These are phyloP conservation scores for Nakaseomyces kungkrabaensis DNA, from an alignment of 1,139 yeast species.

Conservation along the genomic window DNA sequence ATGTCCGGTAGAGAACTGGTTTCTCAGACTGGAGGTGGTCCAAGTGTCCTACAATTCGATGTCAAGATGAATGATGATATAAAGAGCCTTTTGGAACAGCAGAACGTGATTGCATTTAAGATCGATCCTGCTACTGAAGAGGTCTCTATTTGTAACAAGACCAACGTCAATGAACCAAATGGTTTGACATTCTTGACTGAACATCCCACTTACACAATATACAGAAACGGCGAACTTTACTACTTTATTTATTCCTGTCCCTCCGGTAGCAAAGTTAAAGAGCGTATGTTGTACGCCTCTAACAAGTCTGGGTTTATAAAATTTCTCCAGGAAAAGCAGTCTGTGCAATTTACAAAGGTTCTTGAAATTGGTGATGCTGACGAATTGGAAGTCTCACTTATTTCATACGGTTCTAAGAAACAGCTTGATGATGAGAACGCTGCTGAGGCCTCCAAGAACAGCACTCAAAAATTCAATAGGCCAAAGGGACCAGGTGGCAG, in stretches of 20 bases:
- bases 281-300: slow-evolving; percentile 87
- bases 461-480: slow-evolving; percentile 35
- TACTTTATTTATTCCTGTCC: slow-evolving; percentile 80
- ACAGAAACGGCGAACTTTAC: slow-evolving; percentile 21
- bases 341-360: slow-evolving; percentile 34
- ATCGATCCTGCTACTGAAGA: slow-evolving; percentile 33
- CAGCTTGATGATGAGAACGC: slow-evolving; percentile 14
- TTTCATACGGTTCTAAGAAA: slow-evolving; percentile 12
- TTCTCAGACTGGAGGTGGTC: slow-evolving; percentile 24
- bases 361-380: slow-evolving; percentile 62
- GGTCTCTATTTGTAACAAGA: slow-evolving; percentile 26
- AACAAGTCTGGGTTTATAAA: slow-evolving; percentile 59
- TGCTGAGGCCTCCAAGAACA: slow-evolving; percentile 11
- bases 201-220: slow-evolving; percentile 54
- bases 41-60: slow-evolving; percentile 26
- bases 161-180: slow-evolving; percentile 17
- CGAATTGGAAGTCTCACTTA: slow-evolving; percentile 41
- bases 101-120: slow-evolving; percentile 29
- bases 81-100: slow-evolving; percentile 16
- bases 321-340: slow-evolving; percentile 35
- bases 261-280: slow-evolving; percentile 78
- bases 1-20: slow-evolving; percentile 18
- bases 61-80: slow-evolving; percentile 21
- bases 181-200: slow-evolving; percentile 31
- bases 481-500: slow-evolving; percentile 44